These are phyloP conservation scores for Fusarium albosuccineum DNA, from an alignment of 2,329 filamentous ascomycete genomes.

Conservation along the genomic window DNA sequence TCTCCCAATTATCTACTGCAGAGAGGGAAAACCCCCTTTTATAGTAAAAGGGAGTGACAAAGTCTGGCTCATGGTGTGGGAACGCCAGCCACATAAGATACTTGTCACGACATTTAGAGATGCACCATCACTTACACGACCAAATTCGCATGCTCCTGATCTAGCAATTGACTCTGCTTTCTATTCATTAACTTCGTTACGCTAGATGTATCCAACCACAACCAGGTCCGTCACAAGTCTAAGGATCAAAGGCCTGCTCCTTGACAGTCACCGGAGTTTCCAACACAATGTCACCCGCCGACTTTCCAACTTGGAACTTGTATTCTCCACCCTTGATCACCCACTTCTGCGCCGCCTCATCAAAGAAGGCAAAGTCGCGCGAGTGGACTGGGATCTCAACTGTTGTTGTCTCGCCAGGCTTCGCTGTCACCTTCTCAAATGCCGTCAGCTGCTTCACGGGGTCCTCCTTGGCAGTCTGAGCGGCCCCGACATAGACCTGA, in stretches of 20 bases:
- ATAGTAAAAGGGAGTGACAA: too few relatives aligned
- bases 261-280: constrained; percentile 38
- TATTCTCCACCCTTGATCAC: constrained; percentile 47
- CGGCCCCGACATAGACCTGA: constrained; percentile 63
- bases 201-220: constrained; percentile 10
- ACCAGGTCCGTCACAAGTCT: not conserved
- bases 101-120: too few relatives aligned
- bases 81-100: too few relatives aligned
- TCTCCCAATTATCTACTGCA: too few relatives aligned
- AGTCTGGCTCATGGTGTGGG: too few relatives aligned
- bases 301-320: constrained; percentile 46
- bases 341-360: constrained; percentile 46
- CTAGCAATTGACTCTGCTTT: not conserved
- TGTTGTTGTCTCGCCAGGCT: constrained; percentile 43
- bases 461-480: constrained; percentile 34
- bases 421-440: constrained; percentile 69
- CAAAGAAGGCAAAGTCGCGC: constrained; percentile 48
- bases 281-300: constrained; percentile 42
- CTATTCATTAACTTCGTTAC: constrained; percentile 6
- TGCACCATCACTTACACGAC: too few relatives aligned
- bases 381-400: constrained; percentile 40
- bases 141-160: not conserved
- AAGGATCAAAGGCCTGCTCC: constrained; percentile 39
- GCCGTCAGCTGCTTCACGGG: constrained; percentile 73
- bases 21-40: too few relatives aligned